These are phyloP conservation scores for Triadica sebifera DNA, from an alignment of 345 rosid genomes.

Conservation along the genomic window DNA sequence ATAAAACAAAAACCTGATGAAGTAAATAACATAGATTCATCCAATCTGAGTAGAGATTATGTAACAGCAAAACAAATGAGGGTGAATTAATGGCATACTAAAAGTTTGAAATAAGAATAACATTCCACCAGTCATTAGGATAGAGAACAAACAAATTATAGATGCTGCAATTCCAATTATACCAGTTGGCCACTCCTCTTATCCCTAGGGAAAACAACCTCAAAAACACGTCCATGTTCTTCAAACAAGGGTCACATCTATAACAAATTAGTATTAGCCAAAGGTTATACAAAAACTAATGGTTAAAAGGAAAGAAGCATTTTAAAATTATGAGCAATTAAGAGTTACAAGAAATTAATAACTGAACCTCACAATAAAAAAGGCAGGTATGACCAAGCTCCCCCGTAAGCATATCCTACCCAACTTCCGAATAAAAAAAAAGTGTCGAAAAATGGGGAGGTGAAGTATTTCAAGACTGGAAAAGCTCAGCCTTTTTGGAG, in stretches of 20 bases:
- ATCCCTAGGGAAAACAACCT: slow-evolving; percentile 71
- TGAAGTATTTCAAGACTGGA: not conserved
- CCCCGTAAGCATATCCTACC: not conserved
- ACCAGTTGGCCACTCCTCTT: slow-evolving; percentile 69
- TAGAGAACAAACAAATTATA: not conserved
- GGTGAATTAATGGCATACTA: not conserved
- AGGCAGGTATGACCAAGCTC: too few relatives aligned
- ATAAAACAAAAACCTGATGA: slow-evolving; percentile 79
- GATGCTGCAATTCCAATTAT: slow-evolving; percentile 25
- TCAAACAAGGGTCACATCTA: slow-evolving; percentile 70
- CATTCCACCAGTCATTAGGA: not conserved
- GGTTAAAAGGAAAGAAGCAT: slow-evolving; percentile 5
- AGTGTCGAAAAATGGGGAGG: not conserved
- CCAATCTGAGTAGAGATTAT: not conserved
- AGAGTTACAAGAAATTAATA: slow-evolving; percentile 1
- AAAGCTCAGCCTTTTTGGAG: not conserved
- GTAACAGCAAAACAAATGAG: too few relatives aligned
- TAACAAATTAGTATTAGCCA: slow-evolving; percentile 18
- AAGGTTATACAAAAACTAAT: slow-evolving; percentile 7
- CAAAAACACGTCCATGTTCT: slow-evolving; percentile 63
- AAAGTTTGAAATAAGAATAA: not conserved
- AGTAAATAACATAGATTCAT: not conserved
- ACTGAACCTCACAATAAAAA: not conserved
- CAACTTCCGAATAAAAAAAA: not conserved
- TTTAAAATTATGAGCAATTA: not conserved